phyloP scores from a whole-genome alignment of 2,329 filamentous ascomycete species.

The Venturiaceae sp. region DNA sequence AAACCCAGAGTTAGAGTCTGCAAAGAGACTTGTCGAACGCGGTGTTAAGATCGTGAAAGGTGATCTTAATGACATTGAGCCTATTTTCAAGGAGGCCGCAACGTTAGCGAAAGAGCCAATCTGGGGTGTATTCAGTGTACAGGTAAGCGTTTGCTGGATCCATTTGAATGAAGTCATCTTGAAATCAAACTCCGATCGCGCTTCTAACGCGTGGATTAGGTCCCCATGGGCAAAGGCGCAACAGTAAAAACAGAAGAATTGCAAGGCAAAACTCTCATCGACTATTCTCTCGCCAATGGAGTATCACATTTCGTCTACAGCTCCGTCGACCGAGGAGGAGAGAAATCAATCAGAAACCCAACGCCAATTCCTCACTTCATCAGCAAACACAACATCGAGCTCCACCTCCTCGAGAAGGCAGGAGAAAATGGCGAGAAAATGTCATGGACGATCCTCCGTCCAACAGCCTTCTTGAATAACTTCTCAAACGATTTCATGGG shows the following conservation, averaged over 20 bases:
- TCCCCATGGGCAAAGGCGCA: conserved; percentile 32
- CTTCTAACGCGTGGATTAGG: conserved; percentile 19
- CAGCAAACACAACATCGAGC: conserved; percentile 52
- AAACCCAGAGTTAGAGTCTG: conserved; percentile 39
- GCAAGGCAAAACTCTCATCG: conserved; percentile 50
- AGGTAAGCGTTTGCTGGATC: conserved; percentile 6
- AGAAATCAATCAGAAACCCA: conserved; percentile 38
- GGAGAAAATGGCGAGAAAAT: conserved; percentile 34
- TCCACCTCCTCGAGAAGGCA: conserved; percentile 43
- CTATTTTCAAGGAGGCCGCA: conserved; percentile 39
- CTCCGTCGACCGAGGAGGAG: conserved; percentile 53
- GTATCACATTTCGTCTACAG: conserved; percentile 55
- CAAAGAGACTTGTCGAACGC: conserved; percentile 36
- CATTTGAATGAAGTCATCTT: background rate
- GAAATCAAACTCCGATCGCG: background rate
- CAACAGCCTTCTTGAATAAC: conserved; percentile 56
- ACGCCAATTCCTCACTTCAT: conserved; percentile 54
- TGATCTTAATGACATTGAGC: conserved; percentile 41
- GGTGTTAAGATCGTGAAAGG: conserved; percentile 48
- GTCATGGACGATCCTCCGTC: conserved; percentile 53
- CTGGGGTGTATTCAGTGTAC: conserved; percentile 55
- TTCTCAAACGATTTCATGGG: conserved; percentile 35
- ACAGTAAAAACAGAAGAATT: conserved; percentile 34
- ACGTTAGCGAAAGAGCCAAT: conserved; percentile 28
- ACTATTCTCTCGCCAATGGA: conserved; percentile 44